Base-by-base conservation (phyloP, 768 basidiomycete species). In the Lentinula boryana region DNA sequence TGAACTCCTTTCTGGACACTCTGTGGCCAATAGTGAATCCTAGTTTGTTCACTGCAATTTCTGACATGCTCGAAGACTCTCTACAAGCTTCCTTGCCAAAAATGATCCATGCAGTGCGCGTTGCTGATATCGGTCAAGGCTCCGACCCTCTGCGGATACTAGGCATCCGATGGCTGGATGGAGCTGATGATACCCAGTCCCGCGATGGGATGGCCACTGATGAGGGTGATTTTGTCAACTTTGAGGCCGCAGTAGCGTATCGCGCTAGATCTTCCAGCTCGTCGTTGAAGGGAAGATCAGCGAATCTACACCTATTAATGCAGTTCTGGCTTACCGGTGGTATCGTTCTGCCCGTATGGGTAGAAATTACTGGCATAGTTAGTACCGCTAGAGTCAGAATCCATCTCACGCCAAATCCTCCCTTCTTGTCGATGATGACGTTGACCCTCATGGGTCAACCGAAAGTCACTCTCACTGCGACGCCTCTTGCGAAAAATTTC, bases 21-120 rank as follows among this genome's bases (percentile, higher is more conserved):
- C 69, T 91, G 9, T 92, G 91, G 90, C 88, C 88, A 0, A 79
- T 90, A 60, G 73, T 91, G 62, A 88, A 91, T 68, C 88, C 90
- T 2, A 77, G 84, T 27, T 75, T 91, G 54, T 85, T 87, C 70
- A 73, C 71, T 7, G 73, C 80, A 5, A 60, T 84, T 36, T 75
- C 83, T 15, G 88, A 90, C 71, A 85, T 87, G 75, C 70, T 85
- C 4, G 84, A 85, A 71, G 83, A 84, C 65, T 77, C 81, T 16
- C 79, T 85, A 67, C 83, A 84, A 63, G 73, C 80, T 18, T 76
- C 80, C 3, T 76, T 82, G 15, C 83, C 83, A 0, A 76, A 74
- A 38, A 69, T 82, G 44, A 71, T 83, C 31, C 74, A 80, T 43
- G 80, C 86, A 3, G 88, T 93, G 35, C 82, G 87, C 13, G 84